Evolutionary conservation across 2,329 filamentous ascomycete species (phyloP), one percentile per base, ranked within the genome.

Genomic region (Phyllosticta citribraziliensis): DNA sequence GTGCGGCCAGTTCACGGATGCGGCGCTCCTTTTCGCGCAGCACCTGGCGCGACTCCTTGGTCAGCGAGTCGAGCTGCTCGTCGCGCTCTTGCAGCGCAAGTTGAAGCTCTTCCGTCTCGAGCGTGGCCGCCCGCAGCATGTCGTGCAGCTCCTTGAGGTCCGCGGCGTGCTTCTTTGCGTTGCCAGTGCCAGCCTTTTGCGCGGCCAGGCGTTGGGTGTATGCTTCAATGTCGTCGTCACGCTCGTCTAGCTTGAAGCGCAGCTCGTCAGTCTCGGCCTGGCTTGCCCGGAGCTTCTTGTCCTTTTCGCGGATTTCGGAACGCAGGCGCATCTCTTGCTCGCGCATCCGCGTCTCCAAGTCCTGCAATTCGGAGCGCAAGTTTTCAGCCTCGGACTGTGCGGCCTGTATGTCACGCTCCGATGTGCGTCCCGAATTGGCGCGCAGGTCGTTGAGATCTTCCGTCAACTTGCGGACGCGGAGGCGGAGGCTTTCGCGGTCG

Each of bases 301-400:
- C 64, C 25, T 62, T 62, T 35, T 65, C 65, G 24, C 64, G 60
- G 25, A 63, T 63, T 24, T 67, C 65, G 8, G 60, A 14, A 3
- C 64, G 65, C 4, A 66, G 54, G 9, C 63, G 62, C n/a, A 56
- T 58, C 40, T 68, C 64, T 6, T 64, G 53, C 19, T 66, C 64
- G 14, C 57, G 55, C 25, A 67, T 40, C 35, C 61, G 19, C 55
- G 65, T 54, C 63, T 68, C 66, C 10, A 66, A 64, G 27, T 65
- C 55, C 64, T 66, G 19, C 64, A 68, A 62, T 68, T 70, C 14
- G 68, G 66, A 10, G 64, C 65, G 35, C 59, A 68, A 20, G 68
- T 85, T 82, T 70, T 89, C 84, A 52, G 82, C 77, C 67, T 87
- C 83, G 12, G 84, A 77, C 71, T 88, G 85, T 20, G 82, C 82